Evolutionary conservation across 441 rosid genomes (phyloP), one percentile per base, ranked within the genome.

Genomic region (Pelargonium citronellum): DNA sequence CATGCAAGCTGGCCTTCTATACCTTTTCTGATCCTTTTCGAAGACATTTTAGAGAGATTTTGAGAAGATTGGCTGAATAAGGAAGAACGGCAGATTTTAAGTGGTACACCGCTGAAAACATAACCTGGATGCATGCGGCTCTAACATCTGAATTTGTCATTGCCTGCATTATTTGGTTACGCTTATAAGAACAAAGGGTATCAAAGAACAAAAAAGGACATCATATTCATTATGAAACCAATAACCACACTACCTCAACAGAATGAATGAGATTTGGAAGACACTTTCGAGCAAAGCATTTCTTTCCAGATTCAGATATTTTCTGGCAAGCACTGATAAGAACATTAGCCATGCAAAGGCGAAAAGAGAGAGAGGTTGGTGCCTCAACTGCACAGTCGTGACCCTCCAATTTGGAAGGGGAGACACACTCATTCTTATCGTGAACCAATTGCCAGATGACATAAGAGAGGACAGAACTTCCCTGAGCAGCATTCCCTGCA

Each of bases 271-370:
- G 88, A 78, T 71, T 71, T 2, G 83, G 91, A 74, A 94, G 75
- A 66, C 83, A 71, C 67, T 67, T 86, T 62, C 74, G 77, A 78
- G 96, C 90, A 73, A 91, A 82, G 39, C 24, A 60, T 72, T 82
- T 80, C 85, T 85, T 88, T 62, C 84, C 82, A 76, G 87, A 68
- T 73, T 90, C 87, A 0, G 85, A 77, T 55, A 89, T 77, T 80
- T 94, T 91, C 81, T 94, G 95, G 80, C 91, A 89, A 70, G 84
- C 85, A 79, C 96, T 91, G 72, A 94, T 88, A 67, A 94, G 91
- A 70, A 88, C 91, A 78, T 94, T 94, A 71, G 95, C 94, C 99
- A 90, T 91, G 81, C 99, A 91, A 66, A 88, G 77, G 71, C 89
- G 89, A 67, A 87, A 88, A 41, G 92, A 77, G 69, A 70, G 68